phyloP scores from a whole-genome alignment of 2,329 filamentous ascomycete species.

The Penicillium corylophilum region DNA sequence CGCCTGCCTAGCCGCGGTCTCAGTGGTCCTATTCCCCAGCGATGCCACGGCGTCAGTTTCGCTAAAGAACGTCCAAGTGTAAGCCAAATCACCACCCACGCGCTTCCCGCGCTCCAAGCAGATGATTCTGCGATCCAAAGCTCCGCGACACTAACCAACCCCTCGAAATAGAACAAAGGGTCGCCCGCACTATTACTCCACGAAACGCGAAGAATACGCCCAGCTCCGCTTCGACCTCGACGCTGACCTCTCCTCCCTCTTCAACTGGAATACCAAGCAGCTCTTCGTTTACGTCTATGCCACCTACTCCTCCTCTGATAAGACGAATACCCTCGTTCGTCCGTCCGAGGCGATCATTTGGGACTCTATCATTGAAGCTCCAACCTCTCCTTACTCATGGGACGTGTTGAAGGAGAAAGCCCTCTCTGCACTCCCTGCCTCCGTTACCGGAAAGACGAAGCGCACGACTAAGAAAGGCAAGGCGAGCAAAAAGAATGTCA shows the following conservation, averaged over 20 bases:
- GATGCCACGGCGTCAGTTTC: conserved; percentile 54
- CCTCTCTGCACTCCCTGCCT: conserved; percentile 28
- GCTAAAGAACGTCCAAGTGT: conserved; percentile 76
- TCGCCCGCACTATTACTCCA: conserved; percentile 91
- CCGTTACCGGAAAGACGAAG: conserved; percentile 21
- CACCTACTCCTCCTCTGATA: conserved; percentile 54
- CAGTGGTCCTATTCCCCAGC: conserved; percentile 64
- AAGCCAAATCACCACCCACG: conserved; percentile 36
- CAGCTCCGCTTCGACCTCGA: conserved; percentile 91
- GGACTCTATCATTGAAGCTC: conserved; percentile 87
- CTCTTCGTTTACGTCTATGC: conserved; percentile 95
- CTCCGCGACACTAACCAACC: not conserved
- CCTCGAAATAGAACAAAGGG: conserved; percentile 67
- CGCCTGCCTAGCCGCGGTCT: conserved; percentile 75
- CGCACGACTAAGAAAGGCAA: conserved; percentile 26
- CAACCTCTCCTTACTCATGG: conserved; percentile 43
- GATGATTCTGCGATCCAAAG: not conserved
- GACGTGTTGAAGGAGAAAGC: conserved; percentile 34
- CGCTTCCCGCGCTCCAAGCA: not conserved
- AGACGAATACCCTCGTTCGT: conserved; percentile 21
- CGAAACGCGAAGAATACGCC: conserved; percentile 92
- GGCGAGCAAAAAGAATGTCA: conserved; percentile 5
- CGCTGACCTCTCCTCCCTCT: conserved; percentile 86
- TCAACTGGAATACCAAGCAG: conserved; percentile 99
- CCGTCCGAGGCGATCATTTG: conserved; percentile 76